Base-by-base conservation (phyloP, 306 rosid species). In the Begonia masoniana region DNA sequence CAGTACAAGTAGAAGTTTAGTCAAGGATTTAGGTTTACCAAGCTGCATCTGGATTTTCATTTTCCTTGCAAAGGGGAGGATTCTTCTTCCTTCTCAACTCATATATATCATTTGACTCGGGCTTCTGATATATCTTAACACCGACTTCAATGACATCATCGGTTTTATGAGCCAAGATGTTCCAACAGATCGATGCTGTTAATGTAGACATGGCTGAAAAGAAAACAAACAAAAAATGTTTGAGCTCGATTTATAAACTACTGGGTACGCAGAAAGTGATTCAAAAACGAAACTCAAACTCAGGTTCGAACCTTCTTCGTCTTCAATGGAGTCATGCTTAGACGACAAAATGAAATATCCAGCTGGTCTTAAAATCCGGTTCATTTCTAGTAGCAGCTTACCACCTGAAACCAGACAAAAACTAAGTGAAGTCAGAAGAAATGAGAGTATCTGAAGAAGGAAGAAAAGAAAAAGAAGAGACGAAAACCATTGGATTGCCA, bases 261-360 rank as follows among this genome's bases (percentile, higher is more conserved):
- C 19, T 21, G 24, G 24, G 24, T 51, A 26, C 36, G 36, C 3
- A 50, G 47, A 43, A 12, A 9, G 6, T 43, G 3, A 43, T 43
- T 11, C 14, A 10, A 45, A 45, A 45, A 45, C 49, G 14, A 45
- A 10, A n/a, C 15, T 1, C 15, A 45, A 45, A 45, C 13, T 10
- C 49, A 45, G 15, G 13, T 45, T 45, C 66, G 60, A 65, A 86
- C 97, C 97, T 91, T 85, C 96, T 74, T 78, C 96, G 52, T 66
- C 92, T 81, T 91, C 97, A 48, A 80, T 73, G 69, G 67, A 69
- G 58, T 81, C 88, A 50, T 81, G 92, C 74, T 75, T 85, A 54
- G 94, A 69, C 53, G 96, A 85, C 76, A 85, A 71, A 58, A 86
- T 59, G 74, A 83, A 91, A 87, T 85, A 91, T 54, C 97, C 97